A percentile compares a stretch with the other conserved stretches of the same genome.
Conservation (phyloP, 2,329 filamentous ascomycete genomes). For the Nigrospora oryzae region DNA sequence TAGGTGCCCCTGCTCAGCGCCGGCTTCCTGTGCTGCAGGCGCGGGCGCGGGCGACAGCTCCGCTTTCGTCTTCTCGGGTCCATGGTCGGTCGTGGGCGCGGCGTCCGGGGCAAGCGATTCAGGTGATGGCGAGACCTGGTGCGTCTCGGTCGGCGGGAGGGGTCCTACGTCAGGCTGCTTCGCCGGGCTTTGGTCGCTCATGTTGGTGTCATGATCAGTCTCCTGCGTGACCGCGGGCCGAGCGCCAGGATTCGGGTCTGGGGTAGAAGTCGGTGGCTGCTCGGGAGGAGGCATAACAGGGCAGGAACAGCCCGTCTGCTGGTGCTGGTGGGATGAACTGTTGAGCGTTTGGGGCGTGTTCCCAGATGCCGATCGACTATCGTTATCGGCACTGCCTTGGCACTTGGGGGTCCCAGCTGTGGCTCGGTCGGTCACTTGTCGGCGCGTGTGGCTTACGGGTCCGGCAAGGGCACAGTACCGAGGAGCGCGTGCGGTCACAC, state of each 20-base stretch:
- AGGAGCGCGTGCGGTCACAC: not conserved
- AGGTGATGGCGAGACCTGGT: not conserved
- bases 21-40: not conserved
- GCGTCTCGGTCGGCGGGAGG: not conserved
- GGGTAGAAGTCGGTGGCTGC: not conserved
- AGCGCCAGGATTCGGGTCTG: not conserved
- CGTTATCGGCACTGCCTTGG: constrained; percentile 1
- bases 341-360: constrained; percentile 4
- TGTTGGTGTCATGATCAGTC: constrained; percentile 5
- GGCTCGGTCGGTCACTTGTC: not conserved
- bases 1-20: not conserved
- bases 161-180: constrained; percentile 3
- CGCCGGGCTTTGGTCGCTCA: constrained; percentile 4
- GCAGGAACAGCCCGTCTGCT: constrained; percentile 4
- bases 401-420: too few relatives aligned
- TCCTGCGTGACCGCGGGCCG: not conserved
- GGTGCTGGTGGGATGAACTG: constrained; percentile 1
- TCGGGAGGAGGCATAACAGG: constrained; percentile 7
- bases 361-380: not conserved
- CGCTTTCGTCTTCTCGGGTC: not conserved
- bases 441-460: not conserved
- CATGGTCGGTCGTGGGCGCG: not conserved
- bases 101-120: not conserved
- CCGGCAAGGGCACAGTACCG: not conserved
- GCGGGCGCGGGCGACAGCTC: not conserved